Evolutionary conservation across 495 filamentous ascomycete genomes (phyloP), one percentile per base, ranked within the genome.

Genomic region (Hypomontagnella submonticulosa): DNA sequence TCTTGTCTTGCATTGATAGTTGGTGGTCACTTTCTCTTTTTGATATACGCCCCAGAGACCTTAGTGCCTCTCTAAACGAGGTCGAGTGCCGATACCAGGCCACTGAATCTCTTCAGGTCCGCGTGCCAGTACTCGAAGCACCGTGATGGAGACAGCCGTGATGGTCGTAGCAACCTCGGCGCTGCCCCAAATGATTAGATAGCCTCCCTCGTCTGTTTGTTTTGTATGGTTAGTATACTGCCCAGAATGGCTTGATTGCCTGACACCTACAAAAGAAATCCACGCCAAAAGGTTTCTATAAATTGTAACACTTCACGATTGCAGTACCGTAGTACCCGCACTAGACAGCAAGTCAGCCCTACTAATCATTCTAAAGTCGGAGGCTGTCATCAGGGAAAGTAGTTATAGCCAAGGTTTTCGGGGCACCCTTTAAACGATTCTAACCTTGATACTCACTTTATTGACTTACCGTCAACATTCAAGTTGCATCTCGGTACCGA

Each of bases 121-220:
- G 3, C 57, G 48, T 23, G 61, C 12, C 12, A 66, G 49, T 33
- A 61, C 75, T 37, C 60, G 52, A n/a, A 63, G 58, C 36, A 67
- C 47, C 12, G 52, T 46, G 38, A 54, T 59, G 20, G 53, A 59
- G 42, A 40, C 64, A 10, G 52, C 46, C 57, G 44, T 47, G 41
- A 54, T 37, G n/a, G 47, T 32, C 30, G 41, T 49, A 46, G 58
- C 51, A 23, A 47, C 37, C 37, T 55, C 52, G 20, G 49, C 51
- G 49, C 63, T 15, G 56, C 81, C 71, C 71, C 75, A 81, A 68
- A 84, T 71, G 47, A 76, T 72, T 11, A 79, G 75, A 38, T 48
- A 37, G 4, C 54, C 54, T 40, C 54, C 54, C 13, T 57, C 54
- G 27, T 57, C 54, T 57, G 11, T 40, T 49, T 57, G 11, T 40